Base-by-base conservation (phyloP, 1,284 basidiomycete species). In the Boletus smithii region DNA sequence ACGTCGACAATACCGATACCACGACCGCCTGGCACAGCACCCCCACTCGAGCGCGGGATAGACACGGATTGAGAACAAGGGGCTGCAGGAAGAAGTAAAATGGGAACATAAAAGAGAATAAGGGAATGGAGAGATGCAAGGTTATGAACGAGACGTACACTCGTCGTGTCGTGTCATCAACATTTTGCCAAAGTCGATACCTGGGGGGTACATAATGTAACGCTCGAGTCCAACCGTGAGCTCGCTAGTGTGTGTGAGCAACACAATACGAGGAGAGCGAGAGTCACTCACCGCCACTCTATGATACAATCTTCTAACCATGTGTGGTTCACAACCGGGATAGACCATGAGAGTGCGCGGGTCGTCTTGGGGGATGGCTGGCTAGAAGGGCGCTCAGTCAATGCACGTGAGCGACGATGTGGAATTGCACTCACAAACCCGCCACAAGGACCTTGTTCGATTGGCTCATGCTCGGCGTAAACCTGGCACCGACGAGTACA, bases 271-370 rank as follows among this genome's bases (percentile, higher is more conserved):
- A 18, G 13, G 9, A 11, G 10, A 20, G 7, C 3, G 3, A 18
- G 8, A 24, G 8, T 14, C 2, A 33, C 59, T 40, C 33, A 65
- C 65, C 53, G 73, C 91, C 91, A 94, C 41, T 81, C 75, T 16
- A 81, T 67, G 58, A 92, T 89, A 63, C 88, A 94, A 53, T 91
- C 88, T 62, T 95, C 92, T 6, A 95, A 74, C 88, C 91, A 95
- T 0, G 79, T 74, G 58, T 95, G 93, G 56, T 93, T 94, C 11
- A 95, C 86, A 48, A 94, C 73, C 0, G 90, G 86, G 49, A 95
- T 88, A 1, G 78, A 79, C 92, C 92, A 95, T 0, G 80, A 73
- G 8, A 73, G 70, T 0, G 91, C 90, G 59, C 86, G 87, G 7
- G 70, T 68, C 0, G 87, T 82, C 42, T 57, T 59, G 7, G 57